Evolutionary conservation across 257 asterid species (phyloP), one percentile per base, ranked within the genome.

Genomic region (Jacaranda copaia): DNA sequence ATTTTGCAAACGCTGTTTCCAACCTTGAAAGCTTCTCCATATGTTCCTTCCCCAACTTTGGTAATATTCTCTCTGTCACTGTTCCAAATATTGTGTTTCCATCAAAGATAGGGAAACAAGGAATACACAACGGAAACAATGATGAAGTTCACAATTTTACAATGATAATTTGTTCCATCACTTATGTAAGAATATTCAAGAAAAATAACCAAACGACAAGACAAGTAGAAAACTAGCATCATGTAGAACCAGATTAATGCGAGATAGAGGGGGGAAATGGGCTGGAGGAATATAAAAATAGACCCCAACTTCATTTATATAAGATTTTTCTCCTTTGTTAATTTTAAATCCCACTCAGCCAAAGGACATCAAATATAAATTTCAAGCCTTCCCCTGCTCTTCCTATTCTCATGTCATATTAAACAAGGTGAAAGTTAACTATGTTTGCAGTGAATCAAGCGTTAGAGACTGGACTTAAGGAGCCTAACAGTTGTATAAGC

Each of bases 21-120:
- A 64, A 90, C 93, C 86, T 86, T 96, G 83, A 88, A 96, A 59
- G 99, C 99, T 90, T 96, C 99, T 53, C 99, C 99, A 71, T 63
- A 96, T 56, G 99, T 96, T 45, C 99, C 98, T 89, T 96, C 98
- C 43, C 99, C 99, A 19, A 96, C 87, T 85, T 96, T 96, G 42
- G 81, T 61, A 61, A 93, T 83, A 74, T 75, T 79, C 78, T 81
- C 88, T 46, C 71, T 66, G 77, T 86, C 90, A 85, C 99, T 96
- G 87, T 65, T 73, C 76, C 78, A 79, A 68, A 76, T 53, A 78
- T 70, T 59, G 65, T 73, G 68, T 61, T 74, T 65, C 70, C 46
- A 73, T 69, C 69, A 81, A 60, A 68, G 45, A 42, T 43, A 49
- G 49, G 18, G 67, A 49, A 52, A 58, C 40, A 36, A 60, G 68